These are phyloP conservation scores for Citrullus amarus DNA, from an alignment of 306 rosid genomes.

Conservation along the genomic window DNA sequence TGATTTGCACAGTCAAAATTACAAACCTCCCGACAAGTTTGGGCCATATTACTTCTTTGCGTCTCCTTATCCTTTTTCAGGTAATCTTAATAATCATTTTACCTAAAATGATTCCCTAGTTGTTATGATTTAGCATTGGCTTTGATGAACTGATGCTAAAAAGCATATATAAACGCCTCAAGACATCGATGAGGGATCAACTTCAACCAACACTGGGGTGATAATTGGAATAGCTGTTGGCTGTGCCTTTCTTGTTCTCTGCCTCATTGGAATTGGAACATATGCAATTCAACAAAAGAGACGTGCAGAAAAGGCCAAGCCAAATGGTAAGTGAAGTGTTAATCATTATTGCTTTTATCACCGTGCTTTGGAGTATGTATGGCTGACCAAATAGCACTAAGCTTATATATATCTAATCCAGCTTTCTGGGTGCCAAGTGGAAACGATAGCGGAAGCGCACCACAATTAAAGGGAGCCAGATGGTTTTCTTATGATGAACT, in stretches of 20 bases:
- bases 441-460: slow-evolving; percentile 80
- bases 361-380: neutral
- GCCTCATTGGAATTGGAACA: slow-evolving; percentile 46
- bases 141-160: slow-evolving; percentile 15
- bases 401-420: slow-evolving; percentile 20
- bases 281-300: slow-evolving; percentile 76
- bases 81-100: slow-evolving; percentile 24
- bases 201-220: slow-evolving; percentile 32
- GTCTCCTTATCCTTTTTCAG: slow-evolving; percentile 53
- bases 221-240: slow-evolving; percentile 47
- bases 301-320: slow-evolving; percentile 74
- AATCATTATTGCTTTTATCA: slow-evolving; percentile 5
- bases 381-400: slow-evolving; percentile 2
- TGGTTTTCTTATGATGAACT: slow-evolving; percentile 96
- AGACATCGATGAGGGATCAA: slow-evolving; percentile 21
- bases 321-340: slow-evolving; percentile 40
- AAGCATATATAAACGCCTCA: slow-evolving; percentile 14
- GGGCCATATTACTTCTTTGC: slow-evolving; percentile 75
- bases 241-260: slow-evolving; percentile 41
- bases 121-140: neutral
- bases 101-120: neutral
- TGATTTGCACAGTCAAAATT: slow-evolving; percentile 53
- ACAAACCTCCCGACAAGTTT: slow-evolving; percentile 63
- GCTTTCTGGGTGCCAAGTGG: slow-evolving; percentile 91
- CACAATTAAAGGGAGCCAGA: slow-evolving; percentile 94